Evolutionary conservation across 208 protist genomes (phyloP).

Genomic region (Leptomonas pyrrhocoris): DNA sequence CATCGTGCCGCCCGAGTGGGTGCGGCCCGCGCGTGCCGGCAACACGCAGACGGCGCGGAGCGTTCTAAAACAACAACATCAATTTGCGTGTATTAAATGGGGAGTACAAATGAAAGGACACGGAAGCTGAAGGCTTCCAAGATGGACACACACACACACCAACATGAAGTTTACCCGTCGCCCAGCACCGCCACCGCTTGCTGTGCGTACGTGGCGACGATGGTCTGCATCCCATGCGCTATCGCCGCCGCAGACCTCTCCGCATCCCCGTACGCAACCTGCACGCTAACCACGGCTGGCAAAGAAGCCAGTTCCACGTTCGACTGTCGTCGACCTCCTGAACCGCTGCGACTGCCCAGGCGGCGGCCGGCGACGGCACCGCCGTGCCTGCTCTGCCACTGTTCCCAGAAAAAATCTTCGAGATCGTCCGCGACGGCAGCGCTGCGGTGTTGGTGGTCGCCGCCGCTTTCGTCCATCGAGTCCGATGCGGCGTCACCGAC

Average conservation of each 20-base stretch:
- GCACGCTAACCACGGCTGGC: conserved; percentile 10
- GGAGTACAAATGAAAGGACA: no score
- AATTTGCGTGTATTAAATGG: no score
- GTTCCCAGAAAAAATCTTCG: conserved; percentile 15
- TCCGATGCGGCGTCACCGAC: neutral
- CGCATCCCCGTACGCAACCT: conserved; percentile 18
- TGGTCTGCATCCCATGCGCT: conserved; percentile 15
- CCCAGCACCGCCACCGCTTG: conserved; percentile 13
- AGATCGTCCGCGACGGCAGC: neutral
- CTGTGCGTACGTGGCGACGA: conserved; percentile 27
- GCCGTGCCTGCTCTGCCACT: conserved; percentile 18
- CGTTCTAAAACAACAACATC: no score
- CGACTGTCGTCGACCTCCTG: neutral
- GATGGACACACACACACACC: neutral
- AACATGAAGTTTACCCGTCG: neutral
- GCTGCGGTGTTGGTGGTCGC: no score
- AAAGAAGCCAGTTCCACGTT: neutral
- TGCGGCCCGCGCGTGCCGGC: no score
- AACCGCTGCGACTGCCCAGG: neutral
- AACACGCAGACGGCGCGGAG: no score
- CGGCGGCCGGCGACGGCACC: neutral
- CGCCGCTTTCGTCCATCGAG: neutral
- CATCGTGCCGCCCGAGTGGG: no score
- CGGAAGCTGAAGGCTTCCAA: neutral
- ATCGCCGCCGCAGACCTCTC: conserved; percentile 8